Conservation (phyloP, 2,329 filamentous ascomycete genomes). For the Venturiaceae sp. region DNA sequence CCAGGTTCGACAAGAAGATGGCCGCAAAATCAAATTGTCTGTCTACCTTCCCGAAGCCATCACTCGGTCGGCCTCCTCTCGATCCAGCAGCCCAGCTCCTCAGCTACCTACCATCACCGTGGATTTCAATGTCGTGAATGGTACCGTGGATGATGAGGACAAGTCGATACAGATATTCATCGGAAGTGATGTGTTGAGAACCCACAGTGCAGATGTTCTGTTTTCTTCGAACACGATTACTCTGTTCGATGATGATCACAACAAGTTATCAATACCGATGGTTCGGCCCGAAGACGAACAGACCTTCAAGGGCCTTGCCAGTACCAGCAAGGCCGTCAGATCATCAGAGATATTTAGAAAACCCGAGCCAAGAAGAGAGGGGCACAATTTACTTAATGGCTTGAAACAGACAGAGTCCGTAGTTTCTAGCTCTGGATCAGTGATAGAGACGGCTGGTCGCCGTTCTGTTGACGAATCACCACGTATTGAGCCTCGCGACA, state of each 20-base stretch:
- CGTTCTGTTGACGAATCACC: neutral
- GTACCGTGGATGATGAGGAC: conserved; percentile 34
- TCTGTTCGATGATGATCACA: conserved; percentile 75
- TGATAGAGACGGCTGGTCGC: neutral
- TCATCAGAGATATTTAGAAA: conserved; percentile 7
- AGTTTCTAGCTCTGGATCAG: neutral
- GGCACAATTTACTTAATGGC: conserved; percentile 3
- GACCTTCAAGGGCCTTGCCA: conserved; percentile 68
- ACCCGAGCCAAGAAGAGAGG: neutral
- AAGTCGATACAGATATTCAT: conserved; percentile 76
- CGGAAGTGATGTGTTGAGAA: conserved; percentile 77
- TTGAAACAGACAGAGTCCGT: neutral
- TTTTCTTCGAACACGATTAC: conserved; percentile 88
- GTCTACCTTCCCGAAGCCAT: conserved; percentile 90
- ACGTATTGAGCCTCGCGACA: neutral
- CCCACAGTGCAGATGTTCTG: conserved; percentile 81
- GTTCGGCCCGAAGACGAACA: conserved; percentile 83
- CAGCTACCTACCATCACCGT: conserved; percentile 76
- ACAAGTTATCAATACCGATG: conserved; percentile 82
- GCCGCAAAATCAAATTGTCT: conserved; percentile 61
- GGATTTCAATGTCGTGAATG: conserved; percentile 61
- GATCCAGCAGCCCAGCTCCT: conserved; percentile 61
- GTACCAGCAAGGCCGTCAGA: conserved; percentile 30
- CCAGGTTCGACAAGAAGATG: conserved; percentile 57
- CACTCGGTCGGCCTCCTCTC: conserved; percentile 63